These are phyloP conservation scores for Gamarada debralockiae DNA, from an alignment of 495 filamentous ascomycete genomes.

Conservation along the genomic window DNA sequence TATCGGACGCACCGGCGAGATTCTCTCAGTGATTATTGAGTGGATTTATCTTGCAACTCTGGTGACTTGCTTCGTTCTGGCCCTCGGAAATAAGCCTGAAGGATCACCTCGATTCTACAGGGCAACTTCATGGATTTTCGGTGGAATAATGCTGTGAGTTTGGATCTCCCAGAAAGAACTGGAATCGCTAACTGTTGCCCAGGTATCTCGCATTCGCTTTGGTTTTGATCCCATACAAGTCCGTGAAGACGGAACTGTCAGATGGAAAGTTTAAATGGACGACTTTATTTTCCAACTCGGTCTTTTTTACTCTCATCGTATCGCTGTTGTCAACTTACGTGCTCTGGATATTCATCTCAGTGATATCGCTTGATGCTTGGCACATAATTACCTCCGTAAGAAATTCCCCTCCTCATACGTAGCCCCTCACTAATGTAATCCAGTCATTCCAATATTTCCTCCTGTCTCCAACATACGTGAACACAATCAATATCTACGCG, in stretches of 20 bases:
- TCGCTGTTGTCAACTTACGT: slow-evolving; percentile 89
- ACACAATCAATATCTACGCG: slow-evolving; percentile 94
- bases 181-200: slow-evolving; percentile 4
- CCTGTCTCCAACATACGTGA: slow-evolving; percentile 91
- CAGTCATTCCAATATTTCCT: slow-evolving; percentile 90
- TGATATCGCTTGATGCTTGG: slow-evolving; percentile 98
- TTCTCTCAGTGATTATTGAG: slow-evolving; percentile 86
- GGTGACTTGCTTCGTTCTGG: slow-evolving; percentile 91
- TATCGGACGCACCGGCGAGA: slow-evolving; percentile 68
- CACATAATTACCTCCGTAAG: slow-evolving; percentile 94
- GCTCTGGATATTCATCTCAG: slow-evolving; percentile 86
- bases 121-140: slow-evolving; percentile 97
- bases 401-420: not conserved
- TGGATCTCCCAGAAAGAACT: slow-evolving; percentile 15
- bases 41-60: slow-evolving; percentile 93
- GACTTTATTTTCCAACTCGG: slow-evolving; percentile 75
- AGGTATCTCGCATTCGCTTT: slow-evolving; percentile 93
- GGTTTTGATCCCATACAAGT: slow-evolving; percentile 87
- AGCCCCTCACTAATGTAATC: not conserved
- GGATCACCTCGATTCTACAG: slow-evolving; percentile 92
- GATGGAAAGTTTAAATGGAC: slow-evolving; percentile 56
- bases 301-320: slow-evolving; percentile 92
- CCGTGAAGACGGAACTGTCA: slow-evolving; percentile 65
- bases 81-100: slow-evolving; percentile 93
- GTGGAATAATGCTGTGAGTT: slow-evolving; percentile 80